Evolutionary conservation across 2,329 filamentous ascomycete genomes (phyloP), one percentile per base, ranked within the genome.

Genomic region (Aspergillus pseudotamarii): DNA sequence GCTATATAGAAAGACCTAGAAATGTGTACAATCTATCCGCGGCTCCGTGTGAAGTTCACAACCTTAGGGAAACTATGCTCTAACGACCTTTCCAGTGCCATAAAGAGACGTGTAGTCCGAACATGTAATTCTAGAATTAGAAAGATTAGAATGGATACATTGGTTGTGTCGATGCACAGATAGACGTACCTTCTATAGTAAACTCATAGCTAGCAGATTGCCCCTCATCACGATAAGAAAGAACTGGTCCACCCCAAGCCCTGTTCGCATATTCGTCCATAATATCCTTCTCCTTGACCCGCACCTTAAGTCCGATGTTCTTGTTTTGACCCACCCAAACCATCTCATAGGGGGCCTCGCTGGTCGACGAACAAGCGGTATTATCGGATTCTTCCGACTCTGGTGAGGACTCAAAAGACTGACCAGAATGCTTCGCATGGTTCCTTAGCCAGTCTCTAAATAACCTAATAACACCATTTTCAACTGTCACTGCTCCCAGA

Each of bases 391-490:
- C n/a, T 23, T n/a, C 30, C n/a, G 10, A 16, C 8, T 6, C 14
- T 10, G 32, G 34, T 9, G 51, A 36, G 30, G 34, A 36, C 4
- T 16, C n/a, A 4, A 2, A 9, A 38, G 32, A 26, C 28, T 26
- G 51, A 26, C 11, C 14, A 3, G 51, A 55, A 38, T 55, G 54
- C 60, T 66, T 41, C 19, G 71, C 75, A 56, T 79, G 81, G 30
- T 82, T 77, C 6, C 82, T 81, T 41, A 95, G 79, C 91, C 92
- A 95, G 19, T 89, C 81, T 58, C 91, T 85, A 84, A 88, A 94
- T 0, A 95, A 82, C 32, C 91, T 84, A 45, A 93, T 80, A 6
- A 92, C 85, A 1, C 89, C 83, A 61, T 93, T 88, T 59, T 87
- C 85, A 45, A 94, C 80, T 48, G 87, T 88, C 58, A 89, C 84